phyloP scores from a whole-genome alignment of 1,139 yeast species.

The Yamadazyma sp. region DNA sequence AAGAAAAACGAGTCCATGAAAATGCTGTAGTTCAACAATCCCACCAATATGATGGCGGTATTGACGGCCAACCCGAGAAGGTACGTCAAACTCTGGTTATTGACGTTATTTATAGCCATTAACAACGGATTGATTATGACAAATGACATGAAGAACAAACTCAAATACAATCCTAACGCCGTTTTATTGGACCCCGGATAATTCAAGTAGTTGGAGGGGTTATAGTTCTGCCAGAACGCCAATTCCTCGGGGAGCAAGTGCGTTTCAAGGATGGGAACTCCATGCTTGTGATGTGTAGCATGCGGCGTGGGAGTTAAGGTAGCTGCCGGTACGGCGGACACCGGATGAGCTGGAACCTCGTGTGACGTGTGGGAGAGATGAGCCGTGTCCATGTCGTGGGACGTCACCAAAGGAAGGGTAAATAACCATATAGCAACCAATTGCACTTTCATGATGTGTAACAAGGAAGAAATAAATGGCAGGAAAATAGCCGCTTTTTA shows the following conservation, averaged over 20 bases:
- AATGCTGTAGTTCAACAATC: conserved; percentile 58
- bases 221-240: conserved; percentile 74
- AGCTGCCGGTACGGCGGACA: background rate
- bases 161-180: conserved; percentile 60
- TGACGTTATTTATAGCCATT: conserved; percentile 61
- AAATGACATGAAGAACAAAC: conserved; percentile 45
- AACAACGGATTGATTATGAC: conserved; percentile 68
- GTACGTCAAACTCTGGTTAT: conserved; percentile 49
- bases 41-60: conserved; percentile 41
- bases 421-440: background rate
- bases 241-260: conserved; percentile 69
- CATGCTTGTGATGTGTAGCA: conserved; percentile 59
- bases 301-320: conserved; percentile 45
- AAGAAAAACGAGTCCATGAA: conserved; percentile 60
- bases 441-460: background rate
- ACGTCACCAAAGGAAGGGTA: background rate
- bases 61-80: conserved; percentile 57
- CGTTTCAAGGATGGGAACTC: conserved; percentile 73
- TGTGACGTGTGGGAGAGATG: background rate
- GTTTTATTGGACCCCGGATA: conserved; percentile 49
- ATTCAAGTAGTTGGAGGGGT: conserved; percentile 76
- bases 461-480: background rate
- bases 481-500: background rate
- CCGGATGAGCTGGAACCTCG: background rate
- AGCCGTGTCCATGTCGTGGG: no score